A percentile compares a stretch with the other conserved stretches of the same genome.
Evolutionary conservation across 2,329 filamentous ascomycete species (phyloP).

Genomic region (Metarhizium album): DNA sequence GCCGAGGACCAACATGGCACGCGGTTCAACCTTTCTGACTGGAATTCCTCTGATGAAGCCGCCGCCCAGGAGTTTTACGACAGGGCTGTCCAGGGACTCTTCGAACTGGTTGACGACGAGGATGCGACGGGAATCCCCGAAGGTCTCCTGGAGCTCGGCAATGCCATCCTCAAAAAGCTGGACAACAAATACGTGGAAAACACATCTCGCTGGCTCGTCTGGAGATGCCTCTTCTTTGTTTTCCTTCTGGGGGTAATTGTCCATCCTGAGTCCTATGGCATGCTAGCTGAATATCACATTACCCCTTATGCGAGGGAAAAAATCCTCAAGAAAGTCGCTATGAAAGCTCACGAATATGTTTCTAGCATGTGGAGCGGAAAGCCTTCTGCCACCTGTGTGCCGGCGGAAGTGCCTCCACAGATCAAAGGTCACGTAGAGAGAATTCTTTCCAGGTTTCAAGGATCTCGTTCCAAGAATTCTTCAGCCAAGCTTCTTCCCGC

Average conservation of each 20-base stretch:
- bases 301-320: conserved; percentile 82
- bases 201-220: conserved; percentile 74
- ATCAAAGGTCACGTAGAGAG: conserved; percentile 61
- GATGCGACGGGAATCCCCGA: conserved; percentile 78
- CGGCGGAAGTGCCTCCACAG: conserved; percentile 42
- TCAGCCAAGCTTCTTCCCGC: conserved; percentile 55
- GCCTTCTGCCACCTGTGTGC: conserved; percentile 40
- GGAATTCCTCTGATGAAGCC: conserved; percentile 68
- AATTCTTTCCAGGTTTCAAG: conserved; percentile 55
- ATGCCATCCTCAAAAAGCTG: conserved; percentile 70
- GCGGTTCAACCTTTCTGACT: conserved; percentile 59
- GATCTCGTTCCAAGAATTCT: conserved; percentile 35
- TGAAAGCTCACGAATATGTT: conserved; percentile 68
- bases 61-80: conserved; percentile 84
- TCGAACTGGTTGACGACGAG: conserved; percentile 77
- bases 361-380: conserved; percentile 66
- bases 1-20: conserved; percentile 68
- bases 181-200: conserved; percentile 60
- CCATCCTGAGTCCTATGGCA: conserved; percentile 71
- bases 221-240: conserved; percentile 83
- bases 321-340: conserved; percentile 67
- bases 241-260: conserved; percentile 78
- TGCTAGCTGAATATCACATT: conserved; percentile 85
- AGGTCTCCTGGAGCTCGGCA: conserved; percentile 73
- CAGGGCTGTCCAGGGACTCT: conserved; percentile 66